Evolutionary conservation across 2,329 filamentous ascomycete species (phyloP), one percentile per base, ranked within the genome.

Genomic region (Cephalotrichum gorgonifer): DNA sequence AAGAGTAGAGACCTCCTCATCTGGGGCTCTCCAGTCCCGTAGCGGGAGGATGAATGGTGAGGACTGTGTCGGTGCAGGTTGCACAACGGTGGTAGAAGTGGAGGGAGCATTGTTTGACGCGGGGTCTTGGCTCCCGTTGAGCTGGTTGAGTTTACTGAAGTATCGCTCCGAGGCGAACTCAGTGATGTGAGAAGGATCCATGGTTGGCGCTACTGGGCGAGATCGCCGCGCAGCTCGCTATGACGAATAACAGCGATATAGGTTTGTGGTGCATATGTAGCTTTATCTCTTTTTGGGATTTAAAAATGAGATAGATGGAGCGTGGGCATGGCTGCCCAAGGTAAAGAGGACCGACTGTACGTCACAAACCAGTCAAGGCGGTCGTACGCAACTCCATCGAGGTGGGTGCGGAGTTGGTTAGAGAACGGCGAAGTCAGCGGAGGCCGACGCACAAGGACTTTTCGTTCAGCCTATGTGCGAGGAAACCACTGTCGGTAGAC

Each of bases 81-180:
- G 31, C 14, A 57, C 54, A 38, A 63, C 52, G 22, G 59, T 48
- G 15, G 60, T 54, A n/a, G 60, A 39, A 2, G 57, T 50, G 45
- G 57, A 54, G 14, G 52, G 44, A 17, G 57, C 50, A 30, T 54
- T 50, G 20, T 47, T 44, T 14, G 52, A 15, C 26, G 44, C 28
- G 3, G 51, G 49, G 11, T 50, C 55, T 71, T 70, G 17, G 65
- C 66, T 54, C 64, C 69, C 72, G 60, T 65, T 76, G 56, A 68
- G 72, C 64, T 79, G 75, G 50, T 68, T 72, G 52, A 83, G 62
- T 64, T 84, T 84, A 49, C 74, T 73, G 55, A 82, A 79, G 59
- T 81, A 84, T 54, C 76, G 76, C 62, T 77, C 71, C 42, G 80
- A 84, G 53, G 78, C 80, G 64, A 84, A 84, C 62, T 84, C 80